phyloP scores from a whole-genome alignment of 2,329 filamentous ascomycete genomes.

The Exophiala mesophila region DNA sequence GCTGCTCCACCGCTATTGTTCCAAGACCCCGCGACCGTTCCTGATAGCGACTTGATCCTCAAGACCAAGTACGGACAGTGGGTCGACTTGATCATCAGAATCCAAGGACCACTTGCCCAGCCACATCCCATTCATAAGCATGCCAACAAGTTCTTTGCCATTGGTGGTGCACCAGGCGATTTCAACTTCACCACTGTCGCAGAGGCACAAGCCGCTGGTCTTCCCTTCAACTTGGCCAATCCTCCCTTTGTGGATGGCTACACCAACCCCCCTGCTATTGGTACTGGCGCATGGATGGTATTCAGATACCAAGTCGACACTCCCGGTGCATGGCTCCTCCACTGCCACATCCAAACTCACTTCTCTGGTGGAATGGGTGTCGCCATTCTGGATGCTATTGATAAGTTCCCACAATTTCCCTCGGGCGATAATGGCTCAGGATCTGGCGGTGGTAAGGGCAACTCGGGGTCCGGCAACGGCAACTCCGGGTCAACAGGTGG shows the following conservation, averaged over 20 bases:
- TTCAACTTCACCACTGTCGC: constrained; percentile 53
- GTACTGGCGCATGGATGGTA: constrained; percentile 43
- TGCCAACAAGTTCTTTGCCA: constrained; percentile 54
- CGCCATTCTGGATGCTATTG: constrained; percentile 43
- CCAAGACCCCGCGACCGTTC: constrained; percentile 33
- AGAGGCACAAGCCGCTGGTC: constrained; percentile 37
- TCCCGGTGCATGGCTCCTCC: constrained; percentile 52
- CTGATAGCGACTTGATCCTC: constrained; percentile 46
- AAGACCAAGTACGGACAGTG: constrained; percentile 46
- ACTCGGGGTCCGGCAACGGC: constrained; percentile 13
- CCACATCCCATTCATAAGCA: constrained; percentile 63
- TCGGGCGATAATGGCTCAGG: too few relatives aligned
- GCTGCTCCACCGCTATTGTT: constrained; percentile 44
- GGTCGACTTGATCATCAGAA: constrained; percentile 53
- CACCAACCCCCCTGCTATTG: constrained; percentile 34
- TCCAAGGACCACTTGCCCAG: constrained; percentile 44
- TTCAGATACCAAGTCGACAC: constrained; percentile 51
- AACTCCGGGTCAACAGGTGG: constrained; percentile 11
- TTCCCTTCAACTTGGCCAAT: constrained; percentile 55
- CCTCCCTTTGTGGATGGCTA: constrained; percentile 52
- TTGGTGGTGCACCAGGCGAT: constrained; percentile 48
- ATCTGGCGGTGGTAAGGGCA: constrained; percentile 22
- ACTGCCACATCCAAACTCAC: constrained; percentile 55
- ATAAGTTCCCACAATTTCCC: constrained; percentile 28
- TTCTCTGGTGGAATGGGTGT: constrained; percentile 53